Base-by-base conservation (phyloP, 179 eudicot species). In the Sideroxylon spinosum region DNA sequence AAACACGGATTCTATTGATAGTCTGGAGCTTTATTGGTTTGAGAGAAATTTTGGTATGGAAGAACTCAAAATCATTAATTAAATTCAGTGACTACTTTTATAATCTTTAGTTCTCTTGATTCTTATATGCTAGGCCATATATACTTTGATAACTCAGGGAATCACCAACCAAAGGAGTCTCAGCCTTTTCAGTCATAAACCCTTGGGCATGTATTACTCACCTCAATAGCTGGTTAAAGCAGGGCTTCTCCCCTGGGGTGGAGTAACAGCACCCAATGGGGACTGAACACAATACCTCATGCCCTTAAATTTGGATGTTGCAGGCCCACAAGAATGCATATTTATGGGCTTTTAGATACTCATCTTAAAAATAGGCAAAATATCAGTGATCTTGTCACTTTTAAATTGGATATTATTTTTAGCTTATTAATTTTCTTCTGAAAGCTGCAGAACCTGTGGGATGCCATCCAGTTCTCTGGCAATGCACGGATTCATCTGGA, bases 381-480 rank as follows among this genome's bases (percentile, higher is more conserved):
- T 29, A 3, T 29, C 62, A 7, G 14, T 52, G 26, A 53, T 52
- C 16, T 25, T 13, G 37, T 13, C 19, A 6, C 25, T 25, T 56
- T 48, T 28, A 13, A 22, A 3, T 50, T 50, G 20, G 28, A 10
- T 29, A 9, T 57, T 74, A 53, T 60, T 73, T 66, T 70, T 74
- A 9, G 56, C 16, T 13, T 79, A 25, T 75, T 23, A 28, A 26
- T 64, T 17, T 65, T 71, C 4, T 37, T 81, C 72, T 53, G 23
- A 13, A 52, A 81, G 22, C 60, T 80, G 85, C 89, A 96, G 99
- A 96, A 96, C 85, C 99, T 98, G 76, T 96, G 99, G 99, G 98
- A 94, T 86, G 90, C 78, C 65, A 89, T 96, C 57, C 87, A 88
- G 63, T 94, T 96, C 88, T 87, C 97, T 62, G 93, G 96, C 79